phyloP scores from a whole-genome alignment of 2,329 filamentous ascomycete genomes.

The Sporothrix inflata region DNA sequence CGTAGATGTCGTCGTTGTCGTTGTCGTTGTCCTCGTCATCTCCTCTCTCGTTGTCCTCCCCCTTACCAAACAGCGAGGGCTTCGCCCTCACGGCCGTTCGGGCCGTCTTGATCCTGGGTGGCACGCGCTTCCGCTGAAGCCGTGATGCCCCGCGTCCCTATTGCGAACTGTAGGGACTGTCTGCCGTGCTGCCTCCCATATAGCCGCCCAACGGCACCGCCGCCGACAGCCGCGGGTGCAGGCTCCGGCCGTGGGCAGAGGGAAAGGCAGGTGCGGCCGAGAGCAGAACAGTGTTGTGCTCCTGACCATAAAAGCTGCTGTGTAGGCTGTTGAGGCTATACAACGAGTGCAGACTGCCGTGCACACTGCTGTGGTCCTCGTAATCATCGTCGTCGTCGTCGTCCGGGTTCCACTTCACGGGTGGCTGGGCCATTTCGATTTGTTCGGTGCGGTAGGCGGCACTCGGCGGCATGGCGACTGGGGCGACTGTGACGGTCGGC shows the following conservation, averaged over 20 bases:
- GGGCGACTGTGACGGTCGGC: background rate
- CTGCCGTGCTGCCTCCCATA: background rate
- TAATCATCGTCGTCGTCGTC: constrained; percentile 18
- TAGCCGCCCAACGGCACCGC: background rate
- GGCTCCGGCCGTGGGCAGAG: constrained; percentile 3
- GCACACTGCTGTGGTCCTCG: background rate
- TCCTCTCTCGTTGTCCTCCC: background rate
- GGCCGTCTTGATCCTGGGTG: constrained; percentile 28
- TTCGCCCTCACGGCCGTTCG: background rate
- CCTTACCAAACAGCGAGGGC: background rate
- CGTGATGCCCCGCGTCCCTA: constrained; percentile 35
- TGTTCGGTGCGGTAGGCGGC: constrained; percentile 22
- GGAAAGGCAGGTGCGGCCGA: background rate
- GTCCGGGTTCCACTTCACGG: constrained; percentile 16
- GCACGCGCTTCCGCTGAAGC: constrained; percentile 29
- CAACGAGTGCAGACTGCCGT: constrained; percentile 6
- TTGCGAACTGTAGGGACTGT: constrained; percentile 15
- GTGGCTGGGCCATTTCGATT: constrained; percentile 36
- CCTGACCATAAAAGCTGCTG: background rate
- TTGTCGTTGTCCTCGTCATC: background rate
- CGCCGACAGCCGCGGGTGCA: constrained; percentile 15
- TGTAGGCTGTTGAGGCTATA: background rate
- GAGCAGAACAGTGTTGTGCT: background rate
- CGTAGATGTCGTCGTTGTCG: constrained; percentile 16
- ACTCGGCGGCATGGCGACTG: background rate